Evolutionary conservation across 768 basidiomycete genomes (phyloP).

Genomic region (Kwoniella newhampshirensis): DNA sequence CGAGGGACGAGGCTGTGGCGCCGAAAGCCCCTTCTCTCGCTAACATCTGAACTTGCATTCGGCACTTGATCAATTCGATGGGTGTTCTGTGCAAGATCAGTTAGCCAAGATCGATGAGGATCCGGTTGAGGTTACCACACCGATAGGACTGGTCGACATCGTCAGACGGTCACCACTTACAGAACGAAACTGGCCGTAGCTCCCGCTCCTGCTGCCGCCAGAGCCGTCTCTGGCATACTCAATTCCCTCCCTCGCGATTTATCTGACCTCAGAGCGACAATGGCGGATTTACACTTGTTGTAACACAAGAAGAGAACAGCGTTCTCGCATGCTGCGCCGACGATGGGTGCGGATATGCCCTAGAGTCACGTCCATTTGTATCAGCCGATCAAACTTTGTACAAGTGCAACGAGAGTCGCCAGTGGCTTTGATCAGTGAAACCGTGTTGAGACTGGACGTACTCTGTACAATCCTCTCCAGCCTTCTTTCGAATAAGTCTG

Average conservation of each 20-base stretch:
- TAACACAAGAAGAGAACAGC: constrained; percentile 85
- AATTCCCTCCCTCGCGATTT: constrained; percentile 43
- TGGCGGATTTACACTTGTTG: constrained; percentile 60
- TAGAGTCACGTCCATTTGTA: no score
- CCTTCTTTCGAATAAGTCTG: constrained; percentile 83
- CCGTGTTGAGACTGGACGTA: constrained; percentile 57
- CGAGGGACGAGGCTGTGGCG: background rate
- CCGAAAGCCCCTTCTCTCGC: constrained; percentile 50
- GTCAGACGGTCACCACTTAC: constrained; percentile 57
- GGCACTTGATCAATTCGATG: constrained; percentile 92
- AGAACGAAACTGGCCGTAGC: constrained; percentile 80
- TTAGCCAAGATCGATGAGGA: constrained; percentile 1
- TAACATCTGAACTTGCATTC: constrained; percentile 96
- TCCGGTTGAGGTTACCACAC: background rate
- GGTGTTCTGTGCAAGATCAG: constrained; percentile 65
- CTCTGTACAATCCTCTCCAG: constrained; percentile 78
- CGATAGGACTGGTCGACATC: background rate
- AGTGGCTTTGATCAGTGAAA: no score
- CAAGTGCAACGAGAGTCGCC: no score
- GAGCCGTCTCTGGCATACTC: constrained; percentile 62
- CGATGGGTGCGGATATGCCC: constrained; percentile 88
- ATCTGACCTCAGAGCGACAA: constrained; percentile 36
- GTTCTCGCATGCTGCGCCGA: constrained; percentile 90
- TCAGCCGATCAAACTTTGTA: no score
- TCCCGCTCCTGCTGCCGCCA: constrained; percentile 87